Conservation (phyloP, 148 eudicot species). For the Camellia japonica region DNA sequence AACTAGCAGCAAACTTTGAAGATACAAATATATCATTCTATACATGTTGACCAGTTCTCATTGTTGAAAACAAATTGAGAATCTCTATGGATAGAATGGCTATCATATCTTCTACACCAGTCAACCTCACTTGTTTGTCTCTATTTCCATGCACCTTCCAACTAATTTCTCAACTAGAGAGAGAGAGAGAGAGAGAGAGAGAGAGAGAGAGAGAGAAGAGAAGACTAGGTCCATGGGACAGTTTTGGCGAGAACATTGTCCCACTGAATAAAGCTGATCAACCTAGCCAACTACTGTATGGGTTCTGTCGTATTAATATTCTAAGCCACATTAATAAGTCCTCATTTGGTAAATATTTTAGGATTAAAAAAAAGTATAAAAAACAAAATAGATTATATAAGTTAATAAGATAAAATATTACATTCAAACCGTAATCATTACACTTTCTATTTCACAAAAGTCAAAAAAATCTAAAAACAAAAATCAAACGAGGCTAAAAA, state of each 20-base stretch:
- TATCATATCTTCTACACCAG: not conserved
- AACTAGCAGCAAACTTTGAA: not conserved
- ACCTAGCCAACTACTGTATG: not conserved
- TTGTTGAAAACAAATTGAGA: not conserved
- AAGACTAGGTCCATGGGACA: not conserved
- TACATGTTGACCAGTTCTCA: slow-evolving; percentile 1
- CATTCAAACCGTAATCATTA: too few relatives aligned
- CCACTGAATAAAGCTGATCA: not conserved
- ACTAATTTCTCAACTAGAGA: not conserved
- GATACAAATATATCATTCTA: not conserved
- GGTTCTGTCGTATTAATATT: not conserved
- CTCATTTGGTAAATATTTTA: too few relatives aligned
- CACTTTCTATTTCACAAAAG: too few relatives aligned
- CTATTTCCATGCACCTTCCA: not conserved
- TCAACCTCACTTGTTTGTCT: slow-evolving; percentile 4
- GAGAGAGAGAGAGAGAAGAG: not conserved
- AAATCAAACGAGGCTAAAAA: too few relatives aligned
- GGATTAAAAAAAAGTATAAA: too few relatives aligned
- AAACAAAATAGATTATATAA: too few relatives aligned
- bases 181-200: not conserved
- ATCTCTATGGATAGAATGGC: not conserved
- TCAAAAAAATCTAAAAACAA: too few relatives aligned
- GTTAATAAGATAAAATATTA: too few relatives aligned
- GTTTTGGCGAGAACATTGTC: not conserved
- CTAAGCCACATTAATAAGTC: not conserved